Evolutionary conservation across 78 protist genomes (phyloP).

Genomic region (Andalucia godoyi): DNA sequence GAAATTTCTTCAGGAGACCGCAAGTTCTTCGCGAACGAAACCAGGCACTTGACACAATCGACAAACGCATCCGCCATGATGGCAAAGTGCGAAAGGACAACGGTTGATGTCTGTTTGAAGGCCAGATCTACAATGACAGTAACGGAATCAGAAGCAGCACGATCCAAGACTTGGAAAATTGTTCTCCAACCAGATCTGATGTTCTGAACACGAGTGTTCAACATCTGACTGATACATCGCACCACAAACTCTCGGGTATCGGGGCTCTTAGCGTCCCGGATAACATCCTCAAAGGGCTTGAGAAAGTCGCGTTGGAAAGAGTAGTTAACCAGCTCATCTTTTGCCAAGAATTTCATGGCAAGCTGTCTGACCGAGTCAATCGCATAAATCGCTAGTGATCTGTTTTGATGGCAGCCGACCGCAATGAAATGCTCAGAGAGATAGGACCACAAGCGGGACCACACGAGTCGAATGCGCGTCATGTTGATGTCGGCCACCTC

Average conservation of each 20-base stretch:
- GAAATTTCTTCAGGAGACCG: background rate
- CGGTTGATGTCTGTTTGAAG: slow-evolving; percentile 33
- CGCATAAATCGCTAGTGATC: slow-evolving; percentile 65
- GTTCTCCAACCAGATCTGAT: slow-evolving; percentile 91
- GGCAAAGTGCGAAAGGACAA: slow-evolving; percentile 27
- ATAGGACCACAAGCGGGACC: slow-evolving; percentile 82
- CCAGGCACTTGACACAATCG: slow-evolving; percentile 74
- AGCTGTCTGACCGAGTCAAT: slow-evolving; percentile 92
- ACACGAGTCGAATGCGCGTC: slow-evolving; percentile 78
- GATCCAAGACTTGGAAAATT: slow-evolving; percentile 53
- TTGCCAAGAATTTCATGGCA: slow-evolving; percentile 79
- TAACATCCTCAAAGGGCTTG: slow-evolving; percentile 79
- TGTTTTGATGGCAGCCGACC: slow-evolving; percentile 54
- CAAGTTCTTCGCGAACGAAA: slow-evolving; percentile 53
- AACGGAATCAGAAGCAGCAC: slow-evolving; percentile 28
- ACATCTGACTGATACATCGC: slow-evolving; percentile 30
- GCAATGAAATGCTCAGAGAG: slow-evolving; percentile 57
- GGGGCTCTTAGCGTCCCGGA: background rate
- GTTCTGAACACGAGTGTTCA: slow-evolving; percentile 14
- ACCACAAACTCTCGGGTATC: slow-evolving; percentile 48
- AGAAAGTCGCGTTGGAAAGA: slow-evolving; percentile 90
- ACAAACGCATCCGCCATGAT: slow-evolving; percentile 39
- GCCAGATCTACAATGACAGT: slow-evolving; percentile 34
- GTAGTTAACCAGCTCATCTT: slow-evolving; percentile 73
- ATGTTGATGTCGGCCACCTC: slow-evolving; percentile 85